phyloP scores from a whole-genome alignment of 1,139 yeast genomes.

The Candida pseudocylindracea region DNA sequence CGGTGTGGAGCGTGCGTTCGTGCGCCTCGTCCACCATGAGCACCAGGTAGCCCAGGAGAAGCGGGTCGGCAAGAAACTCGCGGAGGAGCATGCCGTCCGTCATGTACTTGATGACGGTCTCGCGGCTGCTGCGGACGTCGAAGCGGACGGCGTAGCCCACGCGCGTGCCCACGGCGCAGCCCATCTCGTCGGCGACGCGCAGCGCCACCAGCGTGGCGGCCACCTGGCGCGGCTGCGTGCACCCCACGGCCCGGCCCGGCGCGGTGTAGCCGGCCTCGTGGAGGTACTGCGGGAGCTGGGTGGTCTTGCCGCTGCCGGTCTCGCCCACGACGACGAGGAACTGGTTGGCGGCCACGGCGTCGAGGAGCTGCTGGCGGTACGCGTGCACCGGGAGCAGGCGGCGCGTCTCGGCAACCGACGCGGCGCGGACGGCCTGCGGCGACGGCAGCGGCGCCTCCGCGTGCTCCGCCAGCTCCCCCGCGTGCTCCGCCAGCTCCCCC shows the following conservation, averaged over 20 bases:
- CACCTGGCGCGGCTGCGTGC: conserved; percentile 91
- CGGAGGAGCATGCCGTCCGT: conserved; percentile 89
- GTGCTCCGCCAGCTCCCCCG: not conserved
- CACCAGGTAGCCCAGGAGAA: conserved; percentile 44
- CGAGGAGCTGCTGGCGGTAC: conserved; percentile 39
- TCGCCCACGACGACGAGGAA: conserved; percentile 85
- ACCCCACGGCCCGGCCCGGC: conserved; percentile 32
- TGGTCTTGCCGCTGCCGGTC: conserved; percentile 95
- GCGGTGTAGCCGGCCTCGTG: conserved; percentile 59
- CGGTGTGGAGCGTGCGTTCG: conserved; percentile 85
- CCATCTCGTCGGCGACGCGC: conserved; percentile 79
- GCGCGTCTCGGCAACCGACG: conserved; percentile 11
- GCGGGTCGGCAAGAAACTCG: conserved; percentile 65
- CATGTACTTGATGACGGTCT: conserved; percentile 61
- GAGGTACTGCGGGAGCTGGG: conserved; percentile 80
- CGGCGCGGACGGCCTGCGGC: not conserved
- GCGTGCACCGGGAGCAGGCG: conserved; percentile 58
- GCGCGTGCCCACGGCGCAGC: conserved; percentile 42
- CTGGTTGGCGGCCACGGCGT: conserved; percentile 40
- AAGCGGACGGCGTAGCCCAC: conserved; percentile 84
- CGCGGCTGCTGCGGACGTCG: conserved; percentile 45
- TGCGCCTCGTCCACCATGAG: conserved; percentile 96
- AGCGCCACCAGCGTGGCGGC: conserved; percentile 91
- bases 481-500: no score
- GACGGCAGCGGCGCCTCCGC: no score